Evolutionary conservation across 2,329 filamentous ascomycete species (phyloP).

Genomic region (Lasiodiplodia hormozganensis): DNA sequence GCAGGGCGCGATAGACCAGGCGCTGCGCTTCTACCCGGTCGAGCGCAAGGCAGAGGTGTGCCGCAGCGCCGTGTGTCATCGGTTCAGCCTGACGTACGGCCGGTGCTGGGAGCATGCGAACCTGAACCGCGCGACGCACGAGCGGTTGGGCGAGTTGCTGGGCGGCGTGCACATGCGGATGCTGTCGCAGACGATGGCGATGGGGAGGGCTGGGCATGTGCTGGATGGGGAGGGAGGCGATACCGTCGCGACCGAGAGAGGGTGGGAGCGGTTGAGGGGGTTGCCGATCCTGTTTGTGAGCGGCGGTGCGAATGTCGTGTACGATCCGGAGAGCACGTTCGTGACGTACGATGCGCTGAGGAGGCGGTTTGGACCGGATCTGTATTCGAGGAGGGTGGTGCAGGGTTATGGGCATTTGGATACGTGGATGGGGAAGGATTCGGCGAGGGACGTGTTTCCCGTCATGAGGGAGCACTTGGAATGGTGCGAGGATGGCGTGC

Average conservation of each 20-base stretch:
- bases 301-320: constrained; percentile 56
- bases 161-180: constrained; percentile 68
- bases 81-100: constrained; percentile 66
- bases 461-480: neutral
- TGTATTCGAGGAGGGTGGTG: constrained; percentile 62
- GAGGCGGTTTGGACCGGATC: constrained; percentile 56
- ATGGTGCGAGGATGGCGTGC: too few species aligned
- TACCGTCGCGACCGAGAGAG: constrained; percentile 29
- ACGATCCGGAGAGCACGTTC: constrained; percentile 62
- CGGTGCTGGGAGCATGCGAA: constrained; percentile 68
- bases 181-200: constrained; percentile 63
- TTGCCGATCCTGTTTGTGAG: constrained; percentile 32
- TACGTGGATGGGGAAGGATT: constrained; percentile 19
- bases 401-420: constrained; percentile 41
- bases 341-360: constrained; percentile 61
- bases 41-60: constrained; percentile 62
- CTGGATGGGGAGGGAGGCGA: constrained; percentile 20
- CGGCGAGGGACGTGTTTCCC: constrained; percentile 18
- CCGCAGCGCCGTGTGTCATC: constrained; percentile 67
- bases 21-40: constrained; percentile 65
- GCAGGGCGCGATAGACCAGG: constrained; percentile 44
- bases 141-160: constrained; percentile 67
- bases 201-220: constrained; percentile 48
- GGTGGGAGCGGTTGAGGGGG: constrained; percentile 31
- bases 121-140: constrained; percentile 70